These are phyloP conservation scores for Hypoxylon sp. DNA, from an alignment of 2,329 filamentous ascomycete species.

Conservation along the genomic window DNA sequence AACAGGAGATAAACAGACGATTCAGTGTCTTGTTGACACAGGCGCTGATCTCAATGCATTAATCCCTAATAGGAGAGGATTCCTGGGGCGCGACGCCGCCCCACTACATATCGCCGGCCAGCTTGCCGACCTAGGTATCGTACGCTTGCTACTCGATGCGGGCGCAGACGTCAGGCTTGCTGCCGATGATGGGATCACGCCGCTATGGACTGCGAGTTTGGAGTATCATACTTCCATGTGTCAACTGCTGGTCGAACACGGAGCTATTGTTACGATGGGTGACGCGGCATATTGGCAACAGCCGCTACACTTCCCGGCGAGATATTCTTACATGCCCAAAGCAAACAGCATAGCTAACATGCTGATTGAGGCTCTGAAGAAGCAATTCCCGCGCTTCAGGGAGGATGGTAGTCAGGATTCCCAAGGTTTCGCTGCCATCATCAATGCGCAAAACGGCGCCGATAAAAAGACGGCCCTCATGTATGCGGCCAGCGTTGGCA, in stretches of 20 bases:
- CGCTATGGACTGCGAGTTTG: slow-evolving; percentile 2
- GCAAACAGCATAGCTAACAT: not conserved
- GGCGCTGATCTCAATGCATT: slow-evolving; percentile 1
- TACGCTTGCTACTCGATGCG: slow-evolving; percentile 1
- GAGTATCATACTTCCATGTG: slow-evolving; percentile 4
- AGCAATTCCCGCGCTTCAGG: slow-evolving; percentile 1
- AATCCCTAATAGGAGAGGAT: not conserved
- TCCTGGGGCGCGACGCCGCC: not conserved
- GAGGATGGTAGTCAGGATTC: slow-evolving; percentile 1
- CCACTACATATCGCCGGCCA: slow-evolving; percentile 6
- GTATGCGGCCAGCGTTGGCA: slow-evolving; percentile 2
- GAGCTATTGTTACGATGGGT: slow-evolving; percentile 1
- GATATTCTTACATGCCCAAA: not conserved
- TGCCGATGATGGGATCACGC: not conserved
- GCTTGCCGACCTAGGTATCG: not conserved
- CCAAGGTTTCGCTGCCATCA: not conserved
- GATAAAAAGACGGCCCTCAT: slow-evolving; percentile 7
- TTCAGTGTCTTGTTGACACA: slow-evolving; percentile 6
- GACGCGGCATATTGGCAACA: not conserved
- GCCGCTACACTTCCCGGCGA: slow-evolving; percentile 7
- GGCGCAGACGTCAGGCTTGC: not conserved
- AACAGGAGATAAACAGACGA: slow-evolving; percentile 1
- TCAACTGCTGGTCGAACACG: not conserved
- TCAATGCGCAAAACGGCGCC: not conserved
- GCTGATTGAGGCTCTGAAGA: slow-evolving; percentile 8